phyloP scores from a whole-genome alignment of 2,329 filamentous ascomycete species.

The Fusarium brachygibbosum region DNA sequence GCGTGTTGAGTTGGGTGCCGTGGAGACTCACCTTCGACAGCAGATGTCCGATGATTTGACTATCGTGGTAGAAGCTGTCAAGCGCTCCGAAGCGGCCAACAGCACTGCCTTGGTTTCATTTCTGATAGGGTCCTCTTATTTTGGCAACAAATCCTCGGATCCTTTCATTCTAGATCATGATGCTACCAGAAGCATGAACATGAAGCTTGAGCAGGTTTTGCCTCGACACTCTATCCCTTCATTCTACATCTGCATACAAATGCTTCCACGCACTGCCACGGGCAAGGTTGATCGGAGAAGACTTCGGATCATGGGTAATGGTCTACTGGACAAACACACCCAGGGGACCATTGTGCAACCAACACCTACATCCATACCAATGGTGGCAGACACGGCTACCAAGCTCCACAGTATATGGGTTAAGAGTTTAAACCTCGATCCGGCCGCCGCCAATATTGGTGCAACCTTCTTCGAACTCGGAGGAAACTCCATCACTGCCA shows the following conservation, averaged over 20 bases:
- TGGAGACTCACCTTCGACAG: slow-evolving; percentile 1
- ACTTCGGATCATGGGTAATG: slow-evolving; percentile 1
- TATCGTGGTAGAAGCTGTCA: slow-evolving; percentile 8
- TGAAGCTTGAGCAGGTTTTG: slow-evolving; percentile 2
- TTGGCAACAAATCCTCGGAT: neutral
- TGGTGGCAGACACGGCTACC: fast-evolving
- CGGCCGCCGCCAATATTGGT: neutral
- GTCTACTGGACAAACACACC: fast-evolving
- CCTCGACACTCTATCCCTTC: slow-evolving; percentile 5
- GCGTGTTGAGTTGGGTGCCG: slow-evolving; percentile 59
- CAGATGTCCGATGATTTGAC: neutral
- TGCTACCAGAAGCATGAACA: neutral
- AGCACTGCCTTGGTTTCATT: neutral
- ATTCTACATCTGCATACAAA: neutral
- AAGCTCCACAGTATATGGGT: slow-evolving; percentile 4
- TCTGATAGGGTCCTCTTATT: neutral
- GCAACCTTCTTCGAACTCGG: slow-evolving; percentile 17
- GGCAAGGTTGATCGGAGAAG: slow-evolving; percentile 7
- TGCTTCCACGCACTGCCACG: slow-evolving; percentile 9
- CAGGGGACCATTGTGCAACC: fast-evolving
- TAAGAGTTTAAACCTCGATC: neutral
- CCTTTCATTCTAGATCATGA: neutral
- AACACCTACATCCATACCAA: too few relatives aligned
- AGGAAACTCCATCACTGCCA: slow-evolving; percentile 14
- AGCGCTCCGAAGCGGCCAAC: fast-evolving